Base-by-base conservation (phyloP, 257 asterid species). In the Gardenia jasminoides region DNA sequence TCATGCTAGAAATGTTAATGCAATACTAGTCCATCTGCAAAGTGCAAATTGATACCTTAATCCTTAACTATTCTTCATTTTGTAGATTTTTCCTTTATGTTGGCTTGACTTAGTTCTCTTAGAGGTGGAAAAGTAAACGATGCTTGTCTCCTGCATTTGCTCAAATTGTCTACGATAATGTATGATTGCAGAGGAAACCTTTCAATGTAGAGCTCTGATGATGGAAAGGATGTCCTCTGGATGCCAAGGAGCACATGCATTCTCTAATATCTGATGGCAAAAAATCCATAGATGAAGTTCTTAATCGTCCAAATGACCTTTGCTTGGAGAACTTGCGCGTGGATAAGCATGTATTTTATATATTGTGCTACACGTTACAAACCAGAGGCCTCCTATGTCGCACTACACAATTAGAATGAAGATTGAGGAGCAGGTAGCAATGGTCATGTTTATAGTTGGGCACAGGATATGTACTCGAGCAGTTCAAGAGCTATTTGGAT, bases 391-490 rank as follows among this genome's bases (percentile, higher is more conserved):
- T 87, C 33, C 81, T 87, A 65, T 83, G 75, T 15, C 90, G n/a
- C n/a, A n/a, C n/a, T n/a, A 87, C 81, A 87, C 90, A 43, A 87
- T 85, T 72, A 75, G 88, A 50, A 83, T 85, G 79, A 85, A 85
- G 80, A 81, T 87, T 48, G 90, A 87, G 79, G 88, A 87, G 87
- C 88, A 87, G 76, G 50, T 83, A 56, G 90, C 84, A 31, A 85
- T 85, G 76, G 83, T 87, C 79, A 83, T 87, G 90, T 87, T 84
- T 80, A 83, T 87, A 80, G 80, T 84, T 52, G 90, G 90, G 28
- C 90, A 85, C 76, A 87, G 81, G 66, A 77, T 87, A 83, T 79
- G 90, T 44, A 87, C 90, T 77, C 80, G 88, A 74, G 90, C 90
- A 76, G 90, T 84, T 78, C 88, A 87, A 79, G 90, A 84, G 78